Base-by-base conservation (phyloP, 1,139 yeast genomes). In the Spathaspora sp. region DNA sequence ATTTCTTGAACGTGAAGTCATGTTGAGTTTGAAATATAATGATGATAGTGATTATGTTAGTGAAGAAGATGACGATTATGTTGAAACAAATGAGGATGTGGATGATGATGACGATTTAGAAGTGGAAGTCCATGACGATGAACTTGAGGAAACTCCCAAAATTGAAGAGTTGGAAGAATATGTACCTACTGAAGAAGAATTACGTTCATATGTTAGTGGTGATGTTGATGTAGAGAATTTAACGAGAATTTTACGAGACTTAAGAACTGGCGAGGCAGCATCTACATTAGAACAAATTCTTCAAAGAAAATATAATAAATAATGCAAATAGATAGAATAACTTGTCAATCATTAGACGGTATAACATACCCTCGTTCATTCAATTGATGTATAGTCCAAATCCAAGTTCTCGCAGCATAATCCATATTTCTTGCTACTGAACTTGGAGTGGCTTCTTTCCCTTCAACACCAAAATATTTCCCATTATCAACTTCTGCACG, bases 371-470 rank as follows among this genome's bases (percentile, higher is more conserved):
- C 64, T 45, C 88, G 68, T 50, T 78, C 74, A 49, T 78, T 72
- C 48, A 89, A 64, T 58, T 85, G 78, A 43, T 73, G 76, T 5
- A 82, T 76, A 0, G 95, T 85, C 96, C 96, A 88, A n/a, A 82
- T 80, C 93, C 95, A 89, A 15, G 89, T 83, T 43, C 82, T 68
- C 8, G 86, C 84, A 1, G 89, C 88, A 56, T 77, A 80, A 48
- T 80, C 82, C 65, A 78, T 65, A 57, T 84, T 78, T 24, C 68
- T 64, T 1, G 93, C 89, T 3, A 84, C 72, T 24, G 65, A 60
- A 37, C 89, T 81, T 3, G 91, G 84, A 17, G 63, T 61, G 1
- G 78, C 61, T 51, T 77, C 79, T 4, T 64, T 64, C 1, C 90
- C 93, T 39, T 78, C 81, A 1, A 87, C 76, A 13, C 80, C 79